Percentiles rank a stretch among this genome's conserved stretches.
These are phyloP conservation scores for Eucalyptus victrix DNA, from an alignment of 345 rosid genomes.

Conservation along the genomic window DNA sequence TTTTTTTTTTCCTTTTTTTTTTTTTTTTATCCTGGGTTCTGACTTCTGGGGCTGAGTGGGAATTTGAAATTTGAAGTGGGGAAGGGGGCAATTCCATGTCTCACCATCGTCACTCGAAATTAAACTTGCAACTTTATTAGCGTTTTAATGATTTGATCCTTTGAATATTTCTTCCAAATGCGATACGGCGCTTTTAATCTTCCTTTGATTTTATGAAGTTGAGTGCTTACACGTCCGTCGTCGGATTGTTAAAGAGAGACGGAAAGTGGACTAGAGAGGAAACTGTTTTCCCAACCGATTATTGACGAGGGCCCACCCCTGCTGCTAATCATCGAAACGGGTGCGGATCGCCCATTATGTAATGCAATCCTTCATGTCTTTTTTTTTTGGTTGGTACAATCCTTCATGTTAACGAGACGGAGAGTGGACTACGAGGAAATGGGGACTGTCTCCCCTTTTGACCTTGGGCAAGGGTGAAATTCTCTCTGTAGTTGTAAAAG, in stretches of 20 bases:
- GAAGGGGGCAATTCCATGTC: neutral
- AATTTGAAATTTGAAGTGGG: neutral
- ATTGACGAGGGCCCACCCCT: neutral
- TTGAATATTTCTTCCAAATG: neutral
- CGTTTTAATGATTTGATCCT: neutral
- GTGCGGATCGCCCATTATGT: neutral
- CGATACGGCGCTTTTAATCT: neutral
- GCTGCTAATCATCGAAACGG: neutral
- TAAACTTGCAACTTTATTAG: neutral
- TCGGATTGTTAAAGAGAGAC: neutral
- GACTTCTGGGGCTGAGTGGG: neutral
- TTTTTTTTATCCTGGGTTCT: neutral
- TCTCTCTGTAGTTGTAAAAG: no score
- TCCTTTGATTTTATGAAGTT: neutral
- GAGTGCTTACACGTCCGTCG: neutral
- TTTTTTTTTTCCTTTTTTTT: accelerated
- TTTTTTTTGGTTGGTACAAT: no score
- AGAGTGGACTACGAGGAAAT: neutral
- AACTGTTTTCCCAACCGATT: neutral
- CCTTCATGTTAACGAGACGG: neutral
- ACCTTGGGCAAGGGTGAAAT: neutral
- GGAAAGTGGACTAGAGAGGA: neutral
- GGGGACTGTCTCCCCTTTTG: neutral
- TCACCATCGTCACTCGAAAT: neutral
- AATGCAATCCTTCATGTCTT: no score